These are phyloP conservation scores for Coprinopsis marcescibilis DNA, from an alignment of 768 basidiomycete species.

Conservation along the genomic window DNA sequence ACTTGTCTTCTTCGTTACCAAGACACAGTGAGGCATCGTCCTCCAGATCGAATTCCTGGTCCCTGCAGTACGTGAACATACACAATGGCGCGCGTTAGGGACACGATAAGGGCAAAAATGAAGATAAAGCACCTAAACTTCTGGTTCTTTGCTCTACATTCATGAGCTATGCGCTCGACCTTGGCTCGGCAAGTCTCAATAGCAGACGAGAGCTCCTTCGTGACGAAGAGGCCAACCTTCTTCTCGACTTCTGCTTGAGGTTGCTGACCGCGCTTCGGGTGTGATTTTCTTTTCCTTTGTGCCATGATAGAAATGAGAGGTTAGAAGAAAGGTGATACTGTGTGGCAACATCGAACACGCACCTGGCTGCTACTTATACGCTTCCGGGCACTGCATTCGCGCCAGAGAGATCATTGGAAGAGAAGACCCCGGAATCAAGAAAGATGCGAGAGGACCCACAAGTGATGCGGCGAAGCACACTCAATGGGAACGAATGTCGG, in stretches of 20 bases:
- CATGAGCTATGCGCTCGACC: constrained; percentile 36
- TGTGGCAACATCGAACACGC: too few relatives aligned
- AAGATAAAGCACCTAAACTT: constrained; percentile 35
- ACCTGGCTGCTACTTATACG: too few relatives aligned
- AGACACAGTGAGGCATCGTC: constrained; percentile 43
- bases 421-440: too few relatives aligned
- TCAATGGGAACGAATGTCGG: too few relatives aligned
- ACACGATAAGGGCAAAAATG: neutral
- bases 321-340: too few relatives aligned
- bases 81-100: neutral
- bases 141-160: constrained; percentile 37
- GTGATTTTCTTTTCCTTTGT: neutral
- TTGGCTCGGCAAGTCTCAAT: constrained; percentile 34
- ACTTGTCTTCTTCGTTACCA: constrained; percentile 12
- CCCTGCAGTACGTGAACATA: constrained; percentile 27
- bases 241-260: neutral
- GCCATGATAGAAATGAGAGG: too few relatives aligned
- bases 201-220: constrained; percentile 40
- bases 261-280: too few relatives aligned
- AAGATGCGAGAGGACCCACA: too few relatives aligned
- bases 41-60: constrained; percentile 53
- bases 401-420: too few relatives aligned
- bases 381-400: too few relatives aligned
- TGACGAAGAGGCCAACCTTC: constrained; percentile 39
- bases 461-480: too few relatives aligned